Conservation (phyloP, 139 green algal species). For the Diplosphaera chodatii region DNA sequence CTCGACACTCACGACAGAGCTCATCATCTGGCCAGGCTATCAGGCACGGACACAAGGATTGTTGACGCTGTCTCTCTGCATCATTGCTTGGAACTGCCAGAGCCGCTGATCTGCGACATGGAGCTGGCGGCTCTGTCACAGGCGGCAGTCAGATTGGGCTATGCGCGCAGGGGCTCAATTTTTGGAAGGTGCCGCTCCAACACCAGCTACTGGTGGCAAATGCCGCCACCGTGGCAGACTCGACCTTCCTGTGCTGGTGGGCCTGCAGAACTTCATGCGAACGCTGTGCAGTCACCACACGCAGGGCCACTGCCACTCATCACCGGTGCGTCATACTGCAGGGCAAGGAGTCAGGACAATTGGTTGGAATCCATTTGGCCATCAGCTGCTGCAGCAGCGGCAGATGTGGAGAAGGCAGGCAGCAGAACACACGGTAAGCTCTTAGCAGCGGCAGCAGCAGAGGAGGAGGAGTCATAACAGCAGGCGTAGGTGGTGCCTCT, state of each 20-base stretch:
- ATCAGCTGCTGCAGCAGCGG: not conserved
- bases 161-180: constrained; percentile 24
- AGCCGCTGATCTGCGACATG: too few species aligned
- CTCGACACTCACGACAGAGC: constrained; percentile 21
- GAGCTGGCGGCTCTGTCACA: too few species aligned
- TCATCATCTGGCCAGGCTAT: constrained; percentile 20
- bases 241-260: constrained; percentile 36
- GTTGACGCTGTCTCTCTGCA: too few species aligned
- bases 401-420: not conserved
- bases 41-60: not conserved
- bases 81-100: too few species aligned
- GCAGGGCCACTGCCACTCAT: too few species aligned
- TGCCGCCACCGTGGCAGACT: constrained; percentile 19
- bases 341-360: not conserved
- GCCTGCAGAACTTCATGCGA: too few species aligned
- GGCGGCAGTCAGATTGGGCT: too few species aligned
- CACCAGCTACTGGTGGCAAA: constrained; percentile 30
- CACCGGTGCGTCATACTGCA: not conserved
- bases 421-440: not conserved
- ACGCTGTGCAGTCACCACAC: too few species aligned
- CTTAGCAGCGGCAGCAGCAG: too few species aligned
- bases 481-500: too few species aligned
- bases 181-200: constrained; percentile 26
- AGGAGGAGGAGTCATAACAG: too few species aligned
- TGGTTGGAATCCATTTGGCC: not conserved